Percentiles rank a stretch among this genome's conserved stretches.
phyloP scores from a whole-genome alignment of 306 rosid species.

The Delonix regia region DNA sequence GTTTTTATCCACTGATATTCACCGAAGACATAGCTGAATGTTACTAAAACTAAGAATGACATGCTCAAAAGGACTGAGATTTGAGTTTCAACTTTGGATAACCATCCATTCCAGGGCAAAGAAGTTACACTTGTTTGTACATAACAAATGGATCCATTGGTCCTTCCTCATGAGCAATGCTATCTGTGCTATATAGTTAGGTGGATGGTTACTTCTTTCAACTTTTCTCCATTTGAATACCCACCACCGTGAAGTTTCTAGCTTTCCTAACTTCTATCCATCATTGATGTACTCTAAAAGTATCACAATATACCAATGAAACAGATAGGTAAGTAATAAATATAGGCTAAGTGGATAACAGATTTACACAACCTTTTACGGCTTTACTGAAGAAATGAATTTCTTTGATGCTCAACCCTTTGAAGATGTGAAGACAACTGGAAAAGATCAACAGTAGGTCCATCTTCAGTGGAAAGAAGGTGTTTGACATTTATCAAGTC shows the following conservation, averaged over 20 bases:
- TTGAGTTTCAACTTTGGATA: slow-evolving; percentile 5
- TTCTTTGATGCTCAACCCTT: slow-evolving; percentile 76
- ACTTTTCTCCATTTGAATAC: slow-evolving; percentile 26
- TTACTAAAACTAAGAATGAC: not conserved
- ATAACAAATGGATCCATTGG: slow-evolving; percentile 19
- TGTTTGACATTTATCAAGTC: slow-evolving; percentile 35
- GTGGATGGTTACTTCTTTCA: slow-evolving; percentile 4
- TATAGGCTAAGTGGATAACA: slow-evolving; percentile 40
- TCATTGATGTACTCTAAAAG: not conserved
- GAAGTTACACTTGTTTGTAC: slow-evolving; percentile 22
- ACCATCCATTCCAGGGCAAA: slow-evolving; percentile 5
- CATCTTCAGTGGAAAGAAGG: slow-evolving; percentile 45
- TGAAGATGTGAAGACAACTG: slow-evolving; percentile 80
- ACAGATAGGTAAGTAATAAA: slow-evolving; percentile 32
- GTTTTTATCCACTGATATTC: not conserved
- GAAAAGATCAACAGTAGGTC: slow-evolving; percentile 59
- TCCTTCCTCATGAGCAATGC: slow-evolving; percentile 9
- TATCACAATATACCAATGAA: slow-evolving; percentile 23
- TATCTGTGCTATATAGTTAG: slow-evolving; percentile 33
- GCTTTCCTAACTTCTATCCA: slow-evolving; percentile 7
- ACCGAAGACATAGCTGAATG: not conserved
- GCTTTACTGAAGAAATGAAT: slow-evolving; percentile 50
- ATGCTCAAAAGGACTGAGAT: not conserved
- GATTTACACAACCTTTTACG: slow-evolving; percentile 35
- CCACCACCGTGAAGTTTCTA: slow-evolving; percentile 15